Evolutionary conservation across 345 rosid genomes (phyloP).

Genomic region (Limnanthes douglasii): DNA sequence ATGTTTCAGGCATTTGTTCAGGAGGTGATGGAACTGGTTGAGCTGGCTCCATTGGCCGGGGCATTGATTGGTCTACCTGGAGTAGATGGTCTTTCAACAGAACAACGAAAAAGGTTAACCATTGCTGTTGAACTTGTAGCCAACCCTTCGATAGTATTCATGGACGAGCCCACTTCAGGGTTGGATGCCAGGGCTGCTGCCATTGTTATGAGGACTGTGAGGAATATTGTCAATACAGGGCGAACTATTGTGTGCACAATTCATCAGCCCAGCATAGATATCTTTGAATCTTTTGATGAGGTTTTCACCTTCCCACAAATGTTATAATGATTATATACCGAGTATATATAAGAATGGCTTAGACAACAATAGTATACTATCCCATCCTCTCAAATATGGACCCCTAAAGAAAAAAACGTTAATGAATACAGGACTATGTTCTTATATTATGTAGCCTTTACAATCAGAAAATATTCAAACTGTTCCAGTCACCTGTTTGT

Average conservation of each 20-base stretch:
- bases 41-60: conserved; percentile 65
- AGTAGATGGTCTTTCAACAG: conserved; percentile 88
- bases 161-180: conserved; percentile 99
- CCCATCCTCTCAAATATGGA: too few relatives aligned
- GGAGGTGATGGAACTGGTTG: conserved; percentile 98
- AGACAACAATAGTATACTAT: too few relatives aligned
- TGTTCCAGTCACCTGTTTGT: too few relatives aligned
- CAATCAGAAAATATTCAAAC: too few relatives aligned
- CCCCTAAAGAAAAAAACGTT: too few relatives aligned
- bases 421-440: too few relatives aligned
- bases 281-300: conserved; percentile 97
- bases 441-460: too few relatives aligned
- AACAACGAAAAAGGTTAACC: conserved; percentile 86
- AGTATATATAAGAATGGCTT: neutral
- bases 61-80: conserved; percentile 95
- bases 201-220: conserved; percentile 98
- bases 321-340: neutral
- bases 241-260: conserved; percentile 95
- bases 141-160: conserved; percentile 91
- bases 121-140: conserved; percentile 96
- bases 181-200: conserved; percentile 98
- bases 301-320: conserved; percentile 17
- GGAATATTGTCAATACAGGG: conserved; percentile 90
- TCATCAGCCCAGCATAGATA: conserved; percentile 98
- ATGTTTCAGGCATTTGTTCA: conserved; percentile 78